Base-by-base conservation (phyloP, 1,284 basidiomycete species). In the Ceratobasidium sp. region DNA sequence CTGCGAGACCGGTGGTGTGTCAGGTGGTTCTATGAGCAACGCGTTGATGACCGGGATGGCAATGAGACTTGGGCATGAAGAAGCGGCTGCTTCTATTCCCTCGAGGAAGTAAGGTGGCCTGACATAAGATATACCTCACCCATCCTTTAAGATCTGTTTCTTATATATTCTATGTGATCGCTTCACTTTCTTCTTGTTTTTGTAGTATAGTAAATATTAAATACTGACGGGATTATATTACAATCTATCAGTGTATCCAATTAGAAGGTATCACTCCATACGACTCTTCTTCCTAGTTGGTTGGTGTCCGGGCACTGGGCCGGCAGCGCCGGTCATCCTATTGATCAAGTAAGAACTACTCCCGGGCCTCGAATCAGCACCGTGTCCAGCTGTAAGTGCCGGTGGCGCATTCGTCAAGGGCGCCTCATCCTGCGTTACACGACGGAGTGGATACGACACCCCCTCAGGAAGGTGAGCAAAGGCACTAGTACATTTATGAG, bases 391-490 rank as follows among this genome's bases (percentile, higher is more conserved):
- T 1, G 56, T 62, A 39, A 49, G 49, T 44, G 47, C 50, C 25
- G 57, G 66, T 21, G 69, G 64, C 21, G 70, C 70, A 16, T 71
- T 64, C 36, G 71, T 72, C 13, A 60, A 56, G 11, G 68, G 67
- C n/a, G 71, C 70, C 33, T 72, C 71, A 33, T 72, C 71, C 25
- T 72, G 71, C 7, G 71, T 70, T 21, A 72, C 71, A 8, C 71
- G 67, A 23, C 71, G 58, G 23, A 70, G 52, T 7, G 71, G 71
- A 44, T 72, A 72, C 5, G 71, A 56, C 13, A 71, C 67, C 3
- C 69, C 54, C 16, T 68, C 60, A 9, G 69, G 71, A 21, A 71
- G 64, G 39, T 64, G 57, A 8, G 50, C 58, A 42, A 72, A 72
- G 9, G 71, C 71, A 23, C 71, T 72, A 25, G 8, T 25, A 30